phyloP scores from a whole-genome alignment of 1,139 yeast species.

The Debaryomyces sp. region DNA sequence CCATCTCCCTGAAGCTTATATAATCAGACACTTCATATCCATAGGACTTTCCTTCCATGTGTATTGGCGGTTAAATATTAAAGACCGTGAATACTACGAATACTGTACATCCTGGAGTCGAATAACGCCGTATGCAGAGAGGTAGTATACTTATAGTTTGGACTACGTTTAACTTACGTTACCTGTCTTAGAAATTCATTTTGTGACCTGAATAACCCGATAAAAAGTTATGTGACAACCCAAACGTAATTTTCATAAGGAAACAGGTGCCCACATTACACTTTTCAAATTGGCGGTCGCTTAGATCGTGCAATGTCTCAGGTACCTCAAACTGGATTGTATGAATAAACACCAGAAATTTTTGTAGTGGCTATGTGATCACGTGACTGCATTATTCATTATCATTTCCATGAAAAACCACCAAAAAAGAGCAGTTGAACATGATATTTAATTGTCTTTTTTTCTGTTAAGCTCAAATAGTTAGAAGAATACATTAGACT shows the following conservation, averaged over 20 bases:
- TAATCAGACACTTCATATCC: not conserved
- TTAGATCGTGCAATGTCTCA: not conserved
- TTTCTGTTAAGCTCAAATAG: not conserved
- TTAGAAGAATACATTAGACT: not conserved
- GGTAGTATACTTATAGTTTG: not conserved
- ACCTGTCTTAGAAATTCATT: too few relatives aligned
- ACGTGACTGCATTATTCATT: conserved; percentile 4
- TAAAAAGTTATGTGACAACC: too few relatives aligned
- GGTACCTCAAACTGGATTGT: not conserved
- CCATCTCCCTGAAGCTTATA: not conserved
- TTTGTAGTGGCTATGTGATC: conserved; percentile 7
- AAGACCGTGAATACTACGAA: not conserved
- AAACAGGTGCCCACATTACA: not conserved
- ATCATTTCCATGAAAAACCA: not conserved
- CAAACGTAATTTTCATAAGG: not conserved
- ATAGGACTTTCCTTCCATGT: not conserved
- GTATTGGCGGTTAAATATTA: not conserved
- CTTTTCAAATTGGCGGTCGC: not conserved
- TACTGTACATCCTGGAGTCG: not conserved
- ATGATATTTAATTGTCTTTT: not conserved
- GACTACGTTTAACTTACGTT: not conserved
- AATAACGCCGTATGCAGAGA: not conserved
- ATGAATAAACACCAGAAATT: not conserved
- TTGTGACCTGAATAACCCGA: too few relatives aligned
- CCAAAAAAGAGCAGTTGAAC: not conserved